Conservation (phyloP, 2,329 filamentous ascomycete genomes). For the Aureobasidium sp. region DNA sequence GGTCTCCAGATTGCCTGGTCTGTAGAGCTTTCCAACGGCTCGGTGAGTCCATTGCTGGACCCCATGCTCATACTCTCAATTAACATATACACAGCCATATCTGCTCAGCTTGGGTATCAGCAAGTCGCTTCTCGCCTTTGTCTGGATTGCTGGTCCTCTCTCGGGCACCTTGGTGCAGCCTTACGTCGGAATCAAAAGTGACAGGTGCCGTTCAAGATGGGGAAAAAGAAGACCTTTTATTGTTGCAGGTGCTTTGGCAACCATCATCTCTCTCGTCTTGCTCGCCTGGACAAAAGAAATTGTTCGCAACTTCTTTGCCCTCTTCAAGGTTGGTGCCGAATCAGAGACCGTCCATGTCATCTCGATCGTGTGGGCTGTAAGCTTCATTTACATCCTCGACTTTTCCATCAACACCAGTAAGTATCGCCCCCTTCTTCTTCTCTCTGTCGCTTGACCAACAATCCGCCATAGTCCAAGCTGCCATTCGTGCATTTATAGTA, state of each 20-base stretch:
- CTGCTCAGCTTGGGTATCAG: conserved; percentile 47
- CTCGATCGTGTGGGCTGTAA: conserved; percentile 71
- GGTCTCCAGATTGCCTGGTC: conserved; percentile 92
- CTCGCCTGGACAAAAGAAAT: conserved; percentile 47
- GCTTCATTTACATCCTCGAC: conserved; percentile 84
- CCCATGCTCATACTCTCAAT: neutral
- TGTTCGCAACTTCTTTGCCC: conserved; percentile 55
- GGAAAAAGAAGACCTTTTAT: conserved; percentile 49
- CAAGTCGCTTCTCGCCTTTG: conserved; percentile 44
- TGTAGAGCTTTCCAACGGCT: conserved; percentile 88
- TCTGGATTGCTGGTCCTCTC: conserved; percentile 51
- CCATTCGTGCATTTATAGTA: conserved; percentile 84
- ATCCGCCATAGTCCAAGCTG: conserved; percentile 64
- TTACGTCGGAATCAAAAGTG: conserved; percentile 48
- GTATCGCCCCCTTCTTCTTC: conserved; percentile 22
- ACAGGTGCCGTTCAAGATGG: conserved; percentile 42
- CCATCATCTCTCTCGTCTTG: conserved; percentile 43
- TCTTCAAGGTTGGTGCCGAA: conserved; percentile 65
- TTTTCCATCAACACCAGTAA: conserved; percentile 88
- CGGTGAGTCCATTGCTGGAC: conserved; percentile 39
- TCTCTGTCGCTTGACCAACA: neutral
- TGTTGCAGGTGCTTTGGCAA: conserved; percentile 42
- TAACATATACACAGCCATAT: conserved; percentile 36
- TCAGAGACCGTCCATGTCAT: conserved; percentile 57
- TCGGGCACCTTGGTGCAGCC: conserved; percentile 49